phyloP scores from a whole-genome alignment of 2,329 filamentous ascomycete species.

The Dactylellina parvicollis region DNA sequence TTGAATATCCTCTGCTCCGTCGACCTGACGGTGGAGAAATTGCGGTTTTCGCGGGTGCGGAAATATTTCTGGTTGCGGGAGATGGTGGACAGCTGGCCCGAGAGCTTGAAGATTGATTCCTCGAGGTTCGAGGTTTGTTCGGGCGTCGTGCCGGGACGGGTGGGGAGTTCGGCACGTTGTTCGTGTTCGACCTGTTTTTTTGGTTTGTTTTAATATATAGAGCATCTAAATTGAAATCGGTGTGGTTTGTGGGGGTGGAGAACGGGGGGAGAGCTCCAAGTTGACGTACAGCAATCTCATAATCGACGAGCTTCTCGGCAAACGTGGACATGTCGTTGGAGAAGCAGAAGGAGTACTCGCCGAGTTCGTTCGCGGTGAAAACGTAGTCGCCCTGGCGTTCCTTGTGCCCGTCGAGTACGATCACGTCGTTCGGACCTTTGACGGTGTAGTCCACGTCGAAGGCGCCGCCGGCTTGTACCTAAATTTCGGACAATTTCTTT shows the following conservation, averaged over 20 bases:
- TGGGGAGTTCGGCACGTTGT: constrained; percentile 79
- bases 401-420: constrained; percentile 86
- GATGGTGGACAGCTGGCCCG: constrained; percentile 90
- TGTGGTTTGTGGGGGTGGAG: background rate
- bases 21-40: constrained; percentile 96
- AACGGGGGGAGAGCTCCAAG: background rate
- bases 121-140: constrained; percentile 90
- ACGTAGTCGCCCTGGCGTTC: constrained; percentile 97
- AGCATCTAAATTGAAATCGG: background rate
- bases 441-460: constrained; percentile 97
- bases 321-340: constrained; percentile 98
- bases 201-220: constrained; percentile 56
- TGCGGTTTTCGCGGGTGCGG: constrained; percentile 96
- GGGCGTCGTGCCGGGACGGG: constrained; percentile 84
- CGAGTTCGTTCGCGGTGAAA: constrained; percentile 86
- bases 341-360: constrained; percentile 98
- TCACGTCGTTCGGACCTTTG: constrained; percentile 79
- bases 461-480: constrained; percentile 98
- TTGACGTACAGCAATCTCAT: constrained; percentile 80
- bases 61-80: constrained; percentile 99
- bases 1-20: constrained; percentile 97
- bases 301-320: constrained; percentile 96
- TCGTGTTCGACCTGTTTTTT: constrained; percentile 84
- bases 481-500: constrained; percentile 12
- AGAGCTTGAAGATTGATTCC: constrained; percentile 95